Evolutionary conservation across 495 filamentous ascomycete species (phyloP).

Genomic region (Tuber microsphaerosporum): DNA sequence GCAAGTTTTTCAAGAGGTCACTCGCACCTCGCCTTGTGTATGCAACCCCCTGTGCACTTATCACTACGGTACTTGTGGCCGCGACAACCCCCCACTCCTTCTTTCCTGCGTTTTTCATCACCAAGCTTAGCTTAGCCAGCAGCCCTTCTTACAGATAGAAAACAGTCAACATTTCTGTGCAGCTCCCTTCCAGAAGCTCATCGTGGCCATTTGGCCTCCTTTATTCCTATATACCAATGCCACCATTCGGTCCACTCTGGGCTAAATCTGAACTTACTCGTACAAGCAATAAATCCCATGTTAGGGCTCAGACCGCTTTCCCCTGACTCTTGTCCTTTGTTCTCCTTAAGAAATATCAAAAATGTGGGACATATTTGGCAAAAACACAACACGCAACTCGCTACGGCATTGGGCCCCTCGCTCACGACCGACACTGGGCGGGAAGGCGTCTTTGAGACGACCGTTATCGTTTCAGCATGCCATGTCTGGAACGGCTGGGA

Average conservation of each 20-base stretch:
- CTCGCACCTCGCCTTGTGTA: background rate
- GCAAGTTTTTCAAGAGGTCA: background rate
- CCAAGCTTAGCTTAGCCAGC: conserved; percentile 4
- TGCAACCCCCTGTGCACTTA: conserved; percentile 13
- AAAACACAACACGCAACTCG: conserved; percentile 14
- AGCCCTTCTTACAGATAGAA: conserved; percentile 8
- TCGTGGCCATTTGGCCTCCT: background rate
- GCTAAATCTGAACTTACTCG: background rate
- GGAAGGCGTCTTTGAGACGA: conserved; percentile 10
- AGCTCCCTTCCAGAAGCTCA: conserved; percentile 4
- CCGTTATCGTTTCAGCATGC: conserved; percentile 10
- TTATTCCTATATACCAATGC: conserved; percentile 1
- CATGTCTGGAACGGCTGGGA: background rate
- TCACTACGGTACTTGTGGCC: conserved; percentile 18
- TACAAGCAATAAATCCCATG: conserved; percentile 6
- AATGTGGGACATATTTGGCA: conserved; percentile 8
- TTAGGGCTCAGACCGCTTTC: conserved; percentile 18
- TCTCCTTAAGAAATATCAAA: conserved; percentile 4
- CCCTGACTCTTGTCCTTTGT: conserved; percentile 4
- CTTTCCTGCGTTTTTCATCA: background rate
- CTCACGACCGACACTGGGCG: background rate
- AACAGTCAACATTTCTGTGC: background rate
- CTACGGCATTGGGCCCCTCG: background rate
- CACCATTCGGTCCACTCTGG: background rate
- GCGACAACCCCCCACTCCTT: background rate